A percentile compares a stretch with the other conserved stretches of the same genome.
Conservation (phyloP, 2,329 filamentous ascomycete genomes). For the Xylogone sp. region DNA sequence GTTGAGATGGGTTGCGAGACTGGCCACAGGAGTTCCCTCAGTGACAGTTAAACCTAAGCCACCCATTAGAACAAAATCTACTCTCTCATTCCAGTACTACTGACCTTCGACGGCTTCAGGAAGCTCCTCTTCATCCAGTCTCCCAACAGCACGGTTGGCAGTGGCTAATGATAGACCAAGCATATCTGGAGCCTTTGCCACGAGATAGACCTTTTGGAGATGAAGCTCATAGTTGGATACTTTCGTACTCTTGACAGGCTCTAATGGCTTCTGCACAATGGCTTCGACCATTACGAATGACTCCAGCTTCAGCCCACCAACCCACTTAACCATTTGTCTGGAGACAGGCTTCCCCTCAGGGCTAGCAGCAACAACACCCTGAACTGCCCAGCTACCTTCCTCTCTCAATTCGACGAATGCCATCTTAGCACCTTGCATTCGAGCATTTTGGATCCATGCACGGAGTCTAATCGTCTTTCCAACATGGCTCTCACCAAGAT, state of each 20-base stretch:
- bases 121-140: background rate
- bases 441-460: constrained; percentile 68
- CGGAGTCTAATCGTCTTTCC: constrained; percentile 44
- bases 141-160: no score
- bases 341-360: constrained; percentile 58
- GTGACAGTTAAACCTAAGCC: no score
- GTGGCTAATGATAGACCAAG: constrained; percentile 54
- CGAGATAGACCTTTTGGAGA: constrained; percentile 77
- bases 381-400: constrained; percentile 48
- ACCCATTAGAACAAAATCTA: no score
- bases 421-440: constrained; percentile 87
- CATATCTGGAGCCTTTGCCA: constrained; percentile 62
- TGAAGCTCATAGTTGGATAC: constrained; percentile 83
- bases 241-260: constrained; percentile 83
- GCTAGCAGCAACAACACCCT: constrained; percentile 71
- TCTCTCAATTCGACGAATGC: constrained; percentile 64
- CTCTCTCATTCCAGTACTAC: no score
- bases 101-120: background rate
- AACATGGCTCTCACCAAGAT: no score
- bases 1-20: constrained; percentile 67
- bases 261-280: constrained; percentile 73
- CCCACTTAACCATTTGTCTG: constrained; percentile 94
- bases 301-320: constrained; percentile 69
- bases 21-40: background rate
- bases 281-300: constrained; percentile 81